Conservation (phyloP, 2,329 filamentous ascomycete species). For the Cordyceps cicadae region DNA sequence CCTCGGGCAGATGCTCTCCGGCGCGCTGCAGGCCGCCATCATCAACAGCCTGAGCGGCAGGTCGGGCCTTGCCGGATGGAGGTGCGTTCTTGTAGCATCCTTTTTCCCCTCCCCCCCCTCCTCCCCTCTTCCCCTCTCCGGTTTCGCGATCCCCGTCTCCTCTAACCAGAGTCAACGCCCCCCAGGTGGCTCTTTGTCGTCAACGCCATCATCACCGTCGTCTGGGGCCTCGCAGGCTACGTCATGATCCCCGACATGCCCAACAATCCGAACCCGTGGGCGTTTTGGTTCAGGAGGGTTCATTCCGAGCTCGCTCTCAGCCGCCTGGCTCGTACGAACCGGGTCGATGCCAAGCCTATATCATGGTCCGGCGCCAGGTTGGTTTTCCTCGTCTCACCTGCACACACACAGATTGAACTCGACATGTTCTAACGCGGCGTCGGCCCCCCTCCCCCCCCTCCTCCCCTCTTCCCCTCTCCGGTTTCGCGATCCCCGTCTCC, state of each 20-base stretch:
- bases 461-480: no score
- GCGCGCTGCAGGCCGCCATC: constrained; percentile 34
- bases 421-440: background rate
- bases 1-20: constrained; percentile 34
- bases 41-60: constrained; percentile 30
- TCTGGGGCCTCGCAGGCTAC: constrained; percentile 25
- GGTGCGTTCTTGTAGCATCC: constrained; percentile 24
- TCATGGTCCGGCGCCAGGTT: constrained; percentile 19
- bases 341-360: constrained; percentile 18
- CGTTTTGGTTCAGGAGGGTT: constrained; percentile 22
- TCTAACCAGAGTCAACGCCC: background rate
- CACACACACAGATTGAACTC: background rate
- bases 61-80: constrained; percentile 32
- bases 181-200: constrained; percentile 35
- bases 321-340: constrained; percentile 20
- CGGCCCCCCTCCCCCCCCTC: no score
- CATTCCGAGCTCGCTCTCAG: constrained; percentile 21
- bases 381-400: background rate
- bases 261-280: constrained; percentile 19
- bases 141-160: no score
- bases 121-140: no score
- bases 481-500: no score
- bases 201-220: constrained; percentile 30
- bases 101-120: background rate
- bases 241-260: constrained; percentile 28